phyloP scores from a whole-genome alignment of 2,329 filamentous ascomycete genomes.

The Talaromyces amestolkiae region DNA sequence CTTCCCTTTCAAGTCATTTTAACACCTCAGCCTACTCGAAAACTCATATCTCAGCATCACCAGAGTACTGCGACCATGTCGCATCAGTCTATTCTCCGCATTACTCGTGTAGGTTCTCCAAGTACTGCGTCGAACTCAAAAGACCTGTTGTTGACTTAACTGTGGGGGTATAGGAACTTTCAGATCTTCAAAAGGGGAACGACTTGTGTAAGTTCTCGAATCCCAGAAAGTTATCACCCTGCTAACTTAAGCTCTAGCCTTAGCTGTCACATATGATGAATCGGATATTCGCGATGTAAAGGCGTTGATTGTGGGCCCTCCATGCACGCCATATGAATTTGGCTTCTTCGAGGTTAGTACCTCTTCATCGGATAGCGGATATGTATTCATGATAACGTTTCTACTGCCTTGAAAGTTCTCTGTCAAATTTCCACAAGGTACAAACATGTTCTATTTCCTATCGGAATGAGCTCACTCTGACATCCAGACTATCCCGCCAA shows the following conservation, averaged over 20 bases:
- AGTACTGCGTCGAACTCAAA: background rate
- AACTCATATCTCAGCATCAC: background rate
- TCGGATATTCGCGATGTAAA: constrained; percentile 83
- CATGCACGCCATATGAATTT: constrained; percentile 93
- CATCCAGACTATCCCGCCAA: constrained; percentile 70
- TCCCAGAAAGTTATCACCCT: background rate
- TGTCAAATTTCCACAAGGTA: constrained; percentile 74
- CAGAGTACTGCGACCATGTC: constrained; percentile 53
- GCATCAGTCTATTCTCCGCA: constrained; percentile 83
- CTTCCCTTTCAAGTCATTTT: too few relatives aligned
- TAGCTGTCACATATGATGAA: constrained; percentile 84
- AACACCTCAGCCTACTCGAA: too few relatives aligned
- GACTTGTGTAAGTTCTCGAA: constrained; percentile 68
- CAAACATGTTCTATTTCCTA: background rate
- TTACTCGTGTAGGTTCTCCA: constrained; percentile 65
- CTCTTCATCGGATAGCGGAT: background rate
- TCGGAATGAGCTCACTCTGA: constrained; percentile 14
- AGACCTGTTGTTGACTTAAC: background rate
- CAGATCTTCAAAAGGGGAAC: constrained; percentile 75
- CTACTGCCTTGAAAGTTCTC: constrained; percentile 56
- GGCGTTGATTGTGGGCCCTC: constrained; percentile 85
- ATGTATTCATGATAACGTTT: background rate
- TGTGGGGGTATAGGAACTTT: constrained; percentile 64
- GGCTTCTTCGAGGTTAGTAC: constrained; percentile 83
- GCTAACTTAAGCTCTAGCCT: constrained; percentile 51